phyloP scores from a whole-genome alignment of 768 basidiomycete genomes.

The Rhizopogon salebrosus region DNA sequence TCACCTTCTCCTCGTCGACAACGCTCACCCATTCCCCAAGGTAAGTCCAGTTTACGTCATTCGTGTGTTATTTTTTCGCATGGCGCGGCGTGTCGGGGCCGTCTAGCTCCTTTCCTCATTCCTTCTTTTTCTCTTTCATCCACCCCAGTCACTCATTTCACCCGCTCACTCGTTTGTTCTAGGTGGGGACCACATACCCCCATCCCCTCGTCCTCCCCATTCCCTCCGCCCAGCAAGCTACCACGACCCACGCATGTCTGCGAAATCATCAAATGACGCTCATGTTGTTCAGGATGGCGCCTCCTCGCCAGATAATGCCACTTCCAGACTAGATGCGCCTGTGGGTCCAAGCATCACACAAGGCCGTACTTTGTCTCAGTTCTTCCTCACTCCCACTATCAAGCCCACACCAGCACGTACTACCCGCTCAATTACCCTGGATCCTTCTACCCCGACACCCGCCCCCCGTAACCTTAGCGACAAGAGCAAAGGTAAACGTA shows the following conservation, averaged over 20 bases:
- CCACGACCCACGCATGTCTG: not conserved
- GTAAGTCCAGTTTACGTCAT: not conserved
- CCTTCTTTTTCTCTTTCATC: not conserved
- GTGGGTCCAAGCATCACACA: slow-evolving; percentile 5
- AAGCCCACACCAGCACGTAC: slow-evolving; percentile 13
- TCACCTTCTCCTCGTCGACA: slow-evolving; percentile 22
- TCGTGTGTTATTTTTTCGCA: not conserved
- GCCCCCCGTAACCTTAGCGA: slow-evolving; percentile 27
- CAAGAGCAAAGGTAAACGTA: slow-evolving; percentile 56
- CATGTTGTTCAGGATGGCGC: slow-evolving; percentile 10
- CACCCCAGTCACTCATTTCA: not conserved
- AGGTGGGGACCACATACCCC: not conserved
- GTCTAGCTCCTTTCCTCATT: not conserved
- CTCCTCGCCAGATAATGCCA: slow-evolving; percentile 10
- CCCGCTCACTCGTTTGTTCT: not conserved
- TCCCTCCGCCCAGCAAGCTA: not conserved
- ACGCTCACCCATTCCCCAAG: slow-evolving; percentile 10
- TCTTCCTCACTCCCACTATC: slow-evolving; percentile 12
- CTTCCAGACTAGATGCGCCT: slow-evolving; percentile 16
- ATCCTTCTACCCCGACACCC: slow-evolving; percentile 30
- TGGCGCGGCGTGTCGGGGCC: not conserved
- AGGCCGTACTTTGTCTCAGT: slow-evolving; percentile 5
- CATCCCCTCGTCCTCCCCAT: not conserved
- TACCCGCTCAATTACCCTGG: slow-evolving; percentile 10
- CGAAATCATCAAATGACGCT: slow-evolving; percentile 2